Base-by-base conservation (phyloP, 192 early-diverging fungal species). In the Coemansia sp. region DNA sequence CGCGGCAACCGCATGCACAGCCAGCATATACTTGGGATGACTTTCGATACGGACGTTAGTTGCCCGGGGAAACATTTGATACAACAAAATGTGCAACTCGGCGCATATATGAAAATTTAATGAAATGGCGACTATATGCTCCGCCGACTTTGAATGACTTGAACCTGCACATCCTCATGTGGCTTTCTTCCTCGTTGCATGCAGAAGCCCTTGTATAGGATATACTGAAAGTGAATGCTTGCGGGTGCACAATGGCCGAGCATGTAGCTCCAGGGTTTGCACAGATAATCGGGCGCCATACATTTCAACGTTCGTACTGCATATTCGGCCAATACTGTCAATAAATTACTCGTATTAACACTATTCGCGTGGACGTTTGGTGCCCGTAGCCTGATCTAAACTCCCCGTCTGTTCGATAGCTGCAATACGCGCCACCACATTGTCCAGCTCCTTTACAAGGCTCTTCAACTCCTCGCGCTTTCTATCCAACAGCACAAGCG, bases 381-480 rank as follows among this genome's bases (percentile, higher is more conserved):
- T 62, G 4, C 75, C 75, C 4, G 43, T n/a, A 9, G 27, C 12
- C 21, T 41, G 19, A 10, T 45, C 32, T 11, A 43, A 17, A 15
- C 14, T 41, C 24, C 5, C 32, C 12, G 19, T 21, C 21, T 37
- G 45, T 43, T 73, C 67, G 38, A 57, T 24, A 4, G 57, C 66
- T 10, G 78, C 72, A 37, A 91, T 87, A 66, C 85, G 72, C 1
- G 72, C 76, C 24, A 84, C 77, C 24, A 92, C 85, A 21, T 79
- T 71, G 59, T 85, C 75, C 17, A 93, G 65, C 69, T 91, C 87
- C 19, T 73, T 45, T 60, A 75, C 75, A n/a, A 90, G 65, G 5
- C 66, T 76, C 38, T 78, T 80, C 19, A 90, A 72, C 66, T 90
- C 88, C 68, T 78, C 76, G 17, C 77, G 67, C 70, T 90, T 90